phyloP scores from a whole-genome alignment of 306 rosid genomes.

The Rosa lucieae region DNA sequence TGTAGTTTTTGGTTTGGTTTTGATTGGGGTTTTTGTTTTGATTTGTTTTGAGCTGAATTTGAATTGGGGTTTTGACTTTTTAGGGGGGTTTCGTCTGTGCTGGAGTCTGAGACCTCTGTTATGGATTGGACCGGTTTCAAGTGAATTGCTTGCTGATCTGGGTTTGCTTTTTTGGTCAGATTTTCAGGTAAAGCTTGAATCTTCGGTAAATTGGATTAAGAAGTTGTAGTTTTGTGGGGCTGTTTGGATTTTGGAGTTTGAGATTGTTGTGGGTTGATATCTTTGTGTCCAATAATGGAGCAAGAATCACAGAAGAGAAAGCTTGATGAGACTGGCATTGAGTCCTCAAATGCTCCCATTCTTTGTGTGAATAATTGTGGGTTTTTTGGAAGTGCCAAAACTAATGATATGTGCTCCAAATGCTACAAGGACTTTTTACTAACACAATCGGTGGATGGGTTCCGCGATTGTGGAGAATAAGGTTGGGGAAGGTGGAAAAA shows the following conservation, averaged over 20 bases:
- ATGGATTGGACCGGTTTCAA: slow-evolving; percentile 12
- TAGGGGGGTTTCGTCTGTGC: slow-evolving; percentile 6
- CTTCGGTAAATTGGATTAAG: not conserved
- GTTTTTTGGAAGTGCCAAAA: slow-evolving; percentile 18
- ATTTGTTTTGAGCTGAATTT: not conserved
- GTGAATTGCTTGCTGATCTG: slow-evolving; percentile 14
- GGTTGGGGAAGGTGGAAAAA: not conserved
- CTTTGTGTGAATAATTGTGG: slow-evolving; percentile 27
- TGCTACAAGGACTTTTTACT: slow-evolving; percentile 22
- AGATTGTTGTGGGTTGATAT: not conserved
- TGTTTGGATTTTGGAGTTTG: not conserved
- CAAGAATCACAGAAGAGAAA: slow-evolving; percentile 32
- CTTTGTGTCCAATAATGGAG: slow-evolving; percentile 14
- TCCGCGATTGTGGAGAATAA: slow-evolving; percentile 1
- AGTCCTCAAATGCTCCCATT: slow-evolving; percentile 18
- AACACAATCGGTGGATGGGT: slow-evolving; percentile 6
- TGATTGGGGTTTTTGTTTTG: not conserved
- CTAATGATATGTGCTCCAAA: slow-evolving; percentile 27
- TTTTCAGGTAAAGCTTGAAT: slow-evolving; percentile 1
- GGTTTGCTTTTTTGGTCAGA: not conserved
- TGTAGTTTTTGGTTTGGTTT: not conserved
- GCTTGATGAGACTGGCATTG: slow-evolving; percentile 26
- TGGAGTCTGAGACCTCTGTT: not conserved
- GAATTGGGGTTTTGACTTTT: not conserved
- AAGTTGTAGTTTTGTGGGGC: not conserved